These are phyloP conservation scores for Sindora glabra DNA, from an alignment of 306 rosid species.

Conservation along the genomic window DNA sequence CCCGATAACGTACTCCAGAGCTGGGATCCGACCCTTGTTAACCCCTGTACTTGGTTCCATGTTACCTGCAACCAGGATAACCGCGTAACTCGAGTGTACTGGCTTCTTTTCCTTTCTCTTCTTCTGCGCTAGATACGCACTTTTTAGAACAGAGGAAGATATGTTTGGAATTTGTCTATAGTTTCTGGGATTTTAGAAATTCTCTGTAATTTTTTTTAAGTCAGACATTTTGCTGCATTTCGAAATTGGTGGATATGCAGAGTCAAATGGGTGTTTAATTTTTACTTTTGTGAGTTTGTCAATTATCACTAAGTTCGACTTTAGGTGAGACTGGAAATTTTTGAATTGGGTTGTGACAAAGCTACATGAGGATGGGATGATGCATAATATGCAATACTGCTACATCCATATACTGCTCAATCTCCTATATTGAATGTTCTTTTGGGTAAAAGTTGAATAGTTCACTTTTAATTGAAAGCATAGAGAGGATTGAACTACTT, in stretches of 20 bases:
- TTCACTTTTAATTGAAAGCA: not conserved
- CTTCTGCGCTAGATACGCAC: not conserved
- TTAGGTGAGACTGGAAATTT: not conserved
- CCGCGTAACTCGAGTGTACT: constrained; percentile 88
- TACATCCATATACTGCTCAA: not conserved
- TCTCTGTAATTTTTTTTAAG: not conserved
- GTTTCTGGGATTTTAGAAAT: not conserved
- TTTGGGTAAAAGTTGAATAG: not conserved
- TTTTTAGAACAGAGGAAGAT: not conserved
- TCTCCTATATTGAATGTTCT: not conserved
- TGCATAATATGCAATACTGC: not conserved
- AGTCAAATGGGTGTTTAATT: not conserved
- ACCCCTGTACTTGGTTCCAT: constrained; percentile 98
- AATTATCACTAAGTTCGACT: not conserved
- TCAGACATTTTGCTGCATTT: not conserved
- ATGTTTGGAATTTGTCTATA: not conserved
- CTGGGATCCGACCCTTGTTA: constrained; percentile 96
- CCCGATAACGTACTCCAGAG: constrained; percentile 87
- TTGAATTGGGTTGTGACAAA: not conserved
- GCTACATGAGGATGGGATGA: not conserved
- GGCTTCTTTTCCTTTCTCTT: not conserved
- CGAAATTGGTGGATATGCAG: not conserved
- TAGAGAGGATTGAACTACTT: not conserved
- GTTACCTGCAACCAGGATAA: constrained; percentile 89
- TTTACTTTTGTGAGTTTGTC: not conserved